These are phyloP conservation scores for Penicillium sp. DNA, from an alignment of 2,329 filamentous ascomycete genomes.

Conservation along the genomic window DNA sequence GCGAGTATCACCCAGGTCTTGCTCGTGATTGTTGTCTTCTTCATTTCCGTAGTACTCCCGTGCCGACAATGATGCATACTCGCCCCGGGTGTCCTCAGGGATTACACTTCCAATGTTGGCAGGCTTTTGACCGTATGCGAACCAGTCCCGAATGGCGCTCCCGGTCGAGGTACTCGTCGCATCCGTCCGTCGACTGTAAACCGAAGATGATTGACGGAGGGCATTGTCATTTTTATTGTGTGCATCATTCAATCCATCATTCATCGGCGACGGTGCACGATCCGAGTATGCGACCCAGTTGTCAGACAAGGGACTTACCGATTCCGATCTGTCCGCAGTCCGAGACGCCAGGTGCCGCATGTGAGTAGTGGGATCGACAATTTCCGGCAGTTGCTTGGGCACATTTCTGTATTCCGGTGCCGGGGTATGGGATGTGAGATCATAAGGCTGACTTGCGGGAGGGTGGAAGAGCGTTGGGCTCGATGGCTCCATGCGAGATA, in stretches of 20 bases:
- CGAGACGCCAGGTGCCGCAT: slow-evolving; percentile 29
- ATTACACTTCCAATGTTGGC: slow-evolving; percentile 31
- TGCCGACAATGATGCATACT: slow-evolving; percentile 38
- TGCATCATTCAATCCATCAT: slow-evolving; percentile 18
- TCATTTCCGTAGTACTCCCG: slow-evolving; percentile 36
- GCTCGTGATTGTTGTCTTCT: slow-evolving; percentile 23
- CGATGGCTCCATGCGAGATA: slow-evolving; percentile 32
- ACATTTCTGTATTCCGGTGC: slow-evolving; percentile 30
- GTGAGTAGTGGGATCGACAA: slow-evolving; percentile 32
- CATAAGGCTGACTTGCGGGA: slow-evolving; percentile 28
- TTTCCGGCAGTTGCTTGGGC: slow-evolving; percentile 28
- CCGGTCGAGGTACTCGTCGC: slow-evolving; percentile 25
- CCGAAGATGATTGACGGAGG: slow-evolving; percentile 35
- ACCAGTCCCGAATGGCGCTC: slow-evolving; percentile 36
- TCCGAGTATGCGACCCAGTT: slow-evolving; percentile 45
- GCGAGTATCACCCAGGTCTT: slow-evolving; percentile 37
- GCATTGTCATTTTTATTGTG: slow-evolving; percentile 21
- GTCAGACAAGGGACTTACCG: slow-evolving; percentile 38
- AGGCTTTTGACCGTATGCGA: slow-evolving; percentile 31
- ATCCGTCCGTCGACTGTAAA: slow-evolving; percentile 30
- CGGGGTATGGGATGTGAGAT: slow-evolving; percentile 26
- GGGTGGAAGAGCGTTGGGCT: slow-evolving; percentile 32
- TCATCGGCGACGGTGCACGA: slow-evolving; percentile 30
- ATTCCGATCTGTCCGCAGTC: slow-evolving; percentile 30
- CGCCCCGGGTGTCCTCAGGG: slow-evolving; percentile 34